Evolutionary conservation across 1,284 basidiomycete species (phyloP).

Genomic region (Papiliotrema terrestris): DNA sequence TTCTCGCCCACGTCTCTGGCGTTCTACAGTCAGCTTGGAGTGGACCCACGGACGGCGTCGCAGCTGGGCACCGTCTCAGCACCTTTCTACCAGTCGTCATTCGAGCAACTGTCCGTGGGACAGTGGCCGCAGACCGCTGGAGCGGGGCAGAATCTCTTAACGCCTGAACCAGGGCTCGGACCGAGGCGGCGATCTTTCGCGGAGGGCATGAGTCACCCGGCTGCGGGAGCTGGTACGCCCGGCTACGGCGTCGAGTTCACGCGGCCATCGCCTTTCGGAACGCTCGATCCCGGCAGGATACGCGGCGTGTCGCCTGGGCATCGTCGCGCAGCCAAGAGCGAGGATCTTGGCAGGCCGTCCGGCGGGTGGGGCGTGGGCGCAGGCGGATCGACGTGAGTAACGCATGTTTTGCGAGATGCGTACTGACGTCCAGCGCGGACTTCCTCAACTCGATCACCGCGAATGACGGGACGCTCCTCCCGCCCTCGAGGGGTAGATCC

Average conservation of each 20-base stretch:
- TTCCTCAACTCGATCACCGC: slow-evolving; percentile 45
- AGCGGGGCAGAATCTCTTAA: slow-evolving; percentile 14
- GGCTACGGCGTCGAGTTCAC: slow-evolving; percentile 43
- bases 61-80: slow-evolving; percentile 28
- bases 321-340: slow-evolving; percentile 39
- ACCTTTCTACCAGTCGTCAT: slow-evolving; percentile 26
- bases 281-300: slow-evolving; percentile 16
- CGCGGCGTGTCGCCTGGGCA: slow-evolving; percentile 30
- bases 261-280: slow-evolving; percentile 15
- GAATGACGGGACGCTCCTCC: slow-evolving; percentile 42
- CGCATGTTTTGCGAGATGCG: neutral
- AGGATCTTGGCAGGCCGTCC: slow-evolving; percentile 35
- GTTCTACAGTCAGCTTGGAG: slow-evolving; percentile 37
- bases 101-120: slow-evolving; percentile 14
- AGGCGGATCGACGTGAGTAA: slow-evolving; percentile 44
- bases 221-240: slow-evolving; percentile 42
- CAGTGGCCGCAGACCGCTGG: slow-evolving; percentile 17
- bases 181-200: slow-evolving; percentile 31
- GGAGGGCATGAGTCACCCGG: slow-evolving; percentile 35
- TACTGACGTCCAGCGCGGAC: slow-evolving; percentile 26
- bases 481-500: slow-evolving; percentile 33
- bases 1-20: slow-evolving; percentile 41
- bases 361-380: slow-evolving; percentile 40
- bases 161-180: slow-evolving; percentile 4
- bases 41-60: slow-evolving; percentile 18